Base-by-base conservation (phyloP, 1,139 yeast species). In the Spencermartinsiella ligniputridi region DNA sequence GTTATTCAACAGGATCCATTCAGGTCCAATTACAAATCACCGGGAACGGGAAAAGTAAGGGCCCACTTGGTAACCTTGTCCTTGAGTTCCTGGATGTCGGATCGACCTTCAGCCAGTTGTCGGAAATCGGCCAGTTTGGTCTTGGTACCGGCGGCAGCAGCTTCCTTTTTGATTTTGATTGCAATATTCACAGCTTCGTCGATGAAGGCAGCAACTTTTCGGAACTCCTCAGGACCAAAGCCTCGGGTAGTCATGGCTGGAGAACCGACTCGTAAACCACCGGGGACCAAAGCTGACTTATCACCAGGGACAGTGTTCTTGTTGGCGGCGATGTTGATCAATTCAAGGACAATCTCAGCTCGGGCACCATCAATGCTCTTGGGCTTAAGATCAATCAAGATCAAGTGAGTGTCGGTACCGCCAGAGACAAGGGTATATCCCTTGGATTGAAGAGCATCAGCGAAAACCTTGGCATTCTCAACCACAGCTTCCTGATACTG, bases 221-320 rank as follows among this genome's bases (percentile, higher is more conserved):
- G 77, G 71, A 90, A 92, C 64, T 92, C 97, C 53, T 75, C 83
- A 65, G 83, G 88, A 55, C 87, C 83, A 63, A 90, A 79, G 60
- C 97, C 98, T 74, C 98, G 86, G 51, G 97, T 87, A 52, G 97
- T 79, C 98, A 92, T 92, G 52, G 97, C 97, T 56, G 98, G 98
- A 35, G 98, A 89, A 66, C 98, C 98, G 54, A 92, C 83, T 74
- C 98, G 87, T 53, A 92, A 82, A 69, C 98, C 98, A 68, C 96
- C 95, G 63, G 98, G 98, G 48, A 89, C 95, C 54, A 92, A 78
- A 50, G 98, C 98, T 41, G 96, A 87, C 74, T 86, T 89, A 71
- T 92, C 98, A 63, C 97, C 97, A 52, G 98, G 97, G 56, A 92
- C 89, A 42, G 98, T 84, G 78, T 92, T 92, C 74, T 92, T 92